Evolutionary conservation across 495 filamentous ascomycete species (phyloP).

Genomic region (Venustampulla echinocandica): DNA sequence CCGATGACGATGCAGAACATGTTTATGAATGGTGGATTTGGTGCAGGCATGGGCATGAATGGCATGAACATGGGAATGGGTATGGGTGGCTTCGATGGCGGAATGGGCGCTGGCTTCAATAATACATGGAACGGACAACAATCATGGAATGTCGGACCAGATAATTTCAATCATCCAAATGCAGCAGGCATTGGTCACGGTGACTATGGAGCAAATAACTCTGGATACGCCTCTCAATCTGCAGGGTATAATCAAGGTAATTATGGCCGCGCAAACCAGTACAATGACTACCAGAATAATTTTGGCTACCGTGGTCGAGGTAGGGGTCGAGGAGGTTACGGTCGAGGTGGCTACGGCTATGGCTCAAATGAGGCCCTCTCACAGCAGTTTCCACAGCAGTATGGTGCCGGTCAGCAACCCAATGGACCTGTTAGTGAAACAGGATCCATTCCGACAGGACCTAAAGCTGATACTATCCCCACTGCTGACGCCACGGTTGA

Average conservation of each 20-base stretch:
- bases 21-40: constrained; percentile 73
- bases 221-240: constrained; percentile 55
- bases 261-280: constrained; percentile 46
- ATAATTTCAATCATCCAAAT: constrained; percentile 64
- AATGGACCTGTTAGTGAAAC: constrained; percentile 16
- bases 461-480: constrained; percentile 18
- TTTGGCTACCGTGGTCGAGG: constrained; percentile 51
- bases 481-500: constrained; percentile 32
- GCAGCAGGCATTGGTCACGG: constrained; percentile 59
- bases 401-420: constrained; percentile 9
- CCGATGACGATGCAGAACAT: constrained; percentile 85
- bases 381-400: constrained; percentile 21
- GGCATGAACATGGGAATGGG: constrained; percentile 88
- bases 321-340: constrained; percentile 47
- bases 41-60: constrained; percentile 81
- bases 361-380: constrained; percentile 18
- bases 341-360: constrained; percentile 30
- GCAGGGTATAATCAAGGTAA: constrained; percentile 46
- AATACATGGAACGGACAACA: constrained; percentile 59
- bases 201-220: constrained; percentile 74
- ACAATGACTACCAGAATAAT: constrained; percentile 55
- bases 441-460: constrained; percentile 18
- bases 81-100: constrained; percentile 64
- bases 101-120: constrained; percentile 23
- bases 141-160: constrained; percentile 68